phyloP scores from a whole-genome alignment of 2,329 filamentous ascomycete genomes.

The Phaeophleospora eucalypticola region DNA sequence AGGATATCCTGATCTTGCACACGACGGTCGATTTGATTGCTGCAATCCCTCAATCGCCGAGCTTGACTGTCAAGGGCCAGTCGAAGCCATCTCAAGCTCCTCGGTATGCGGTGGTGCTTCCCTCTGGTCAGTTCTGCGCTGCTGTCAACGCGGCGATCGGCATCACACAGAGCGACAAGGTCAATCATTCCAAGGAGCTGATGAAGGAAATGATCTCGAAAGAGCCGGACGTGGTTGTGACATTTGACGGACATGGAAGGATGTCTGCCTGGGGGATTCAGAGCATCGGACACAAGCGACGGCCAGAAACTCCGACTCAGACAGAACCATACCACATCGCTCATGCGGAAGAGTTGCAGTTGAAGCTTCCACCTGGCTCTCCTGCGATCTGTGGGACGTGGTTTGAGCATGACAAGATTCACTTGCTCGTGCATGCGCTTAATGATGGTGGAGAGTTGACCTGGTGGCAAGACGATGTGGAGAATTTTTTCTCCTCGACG shows the following conservation, averaged over 20 bases:
- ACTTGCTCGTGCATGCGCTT: conserved; percentile 74
- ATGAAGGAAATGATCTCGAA: conserved; percentile 81
- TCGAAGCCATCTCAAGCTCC: conserved; percentile 38
- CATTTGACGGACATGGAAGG: conserved; percentile 75
- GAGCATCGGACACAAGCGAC: conserved; percentile 69
- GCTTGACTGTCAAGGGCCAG: conserved; percentile 46
- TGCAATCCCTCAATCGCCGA: conserved; percentile 51
- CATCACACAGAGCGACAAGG: conserved; percentile 35
- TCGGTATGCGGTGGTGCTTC: conserved; percentile 75
- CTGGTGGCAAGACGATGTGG: conserved; percentile 73
- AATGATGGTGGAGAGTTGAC: conserved; percentile 69
- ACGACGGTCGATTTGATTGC: conserved; percentile 71
- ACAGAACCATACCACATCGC: conserved; percentile 80
- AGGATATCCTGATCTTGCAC: conserved; percentile 74
- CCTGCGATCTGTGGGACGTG: conserved; percentile 26
- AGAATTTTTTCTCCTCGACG: conserved; percentile 66
- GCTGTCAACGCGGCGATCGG: conserved; percentile 57
- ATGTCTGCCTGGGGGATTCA: conserved; percentile 94
- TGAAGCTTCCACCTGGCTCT: conserved; percentile 13
- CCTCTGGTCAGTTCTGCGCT: conserved; percentile 71
- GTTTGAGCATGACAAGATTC: conserved; percentile 28
- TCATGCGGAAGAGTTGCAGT: conserved; percentile 60
- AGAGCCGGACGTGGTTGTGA: conserved; percentile 80
- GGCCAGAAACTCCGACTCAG: conserved; percentile 34
- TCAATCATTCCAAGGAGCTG: conserved; percentile 73